Base-by-base conservation (phyloP, 192 early-diverging fungal genomes). In the Pilaira anomala region DNA sequence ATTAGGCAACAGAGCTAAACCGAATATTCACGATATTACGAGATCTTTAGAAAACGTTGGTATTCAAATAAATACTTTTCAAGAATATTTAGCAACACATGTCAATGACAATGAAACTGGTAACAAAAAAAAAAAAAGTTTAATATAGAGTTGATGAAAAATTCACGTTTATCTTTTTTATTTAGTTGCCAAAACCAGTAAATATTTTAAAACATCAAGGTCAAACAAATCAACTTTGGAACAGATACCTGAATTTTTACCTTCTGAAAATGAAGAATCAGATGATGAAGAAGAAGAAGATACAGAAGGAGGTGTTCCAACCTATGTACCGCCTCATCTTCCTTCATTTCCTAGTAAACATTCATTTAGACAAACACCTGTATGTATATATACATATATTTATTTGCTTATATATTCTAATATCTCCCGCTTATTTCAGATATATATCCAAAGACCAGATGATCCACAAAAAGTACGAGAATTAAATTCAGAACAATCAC, bases 331-430 rank as follows among this genome's bases (percentile, higher is more conserved):
- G 12, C 66, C 75, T 22, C 68, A 80, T 69, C 46, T 84, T 3
- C 80, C 80, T 26, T 55, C 63, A 6, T 84, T 84, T 48, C 80
- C 80, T 13, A 78, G 74, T 44, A 81, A 80, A 59, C 82, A 84
- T 62, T 84, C 80, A 0, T 84, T 78, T 56, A 79, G 80, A 51
- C 74, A 80, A 51, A 84, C 80, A 42, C 76, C 80, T 40, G 82
- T 83, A 79, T 72, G 63, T 60, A 7, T 12, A 36, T 6, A 39
- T 44, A n/a, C n/a, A 28, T 46, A 7, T 30, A 21, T 46, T 39
- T 44, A 50, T 33, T 18, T 53, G 19, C 7, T 64, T 24, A 2
- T 21, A 30, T 42, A 18, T 21, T 46, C 28, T 51, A 11, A 49
- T 48, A 22, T 55, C 1, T 65, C 39, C 41, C 18, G 56, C 28